Evolutionary conservation across 371 early-diverging fungal species (phyloP), one percentile per base, ranked within the genome.

Genomic region (Circinella minor): DNA sequence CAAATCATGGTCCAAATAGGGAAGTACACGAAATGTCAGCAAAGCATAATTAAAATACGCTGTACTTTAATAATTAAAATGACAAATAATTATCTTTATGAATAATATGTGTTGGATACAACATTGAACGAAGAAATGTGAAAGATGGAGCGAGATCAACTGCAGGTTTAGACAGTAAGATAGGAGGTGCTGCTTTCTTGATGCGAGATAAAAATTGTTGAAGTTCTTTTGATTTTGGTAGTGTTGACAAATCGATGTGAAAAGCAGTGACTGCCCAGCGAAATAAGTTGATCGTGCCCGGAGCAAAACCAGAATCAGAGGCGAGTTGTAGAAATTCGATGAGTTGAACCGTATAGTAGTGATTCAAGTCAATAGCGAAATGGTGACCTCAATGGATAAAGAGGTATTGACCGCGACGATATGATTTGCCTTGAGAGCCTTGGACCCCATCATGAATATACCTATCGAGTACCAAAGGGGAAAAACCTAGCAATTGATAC

Each of bases 141-240:
- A 61, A 43, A 20, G 59, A 59, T 4, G 60, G 61, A 13, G 61
- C 13, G 36, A 67, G 17, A 43, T 67, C 61, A 15, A 67, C 34
- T 3, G 39, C 13, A 5, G 57, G 34, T 8, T 57, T 3, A 18
- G 36, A n/a, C 18, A 43, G 11, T 14, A 7, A 20, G 0, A 18
- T 8, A 15, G 39, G 66, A 38, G 66, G 66, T 13, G 66, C 66
- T 43, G 11, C 43, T 18, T 34, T 11, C 20, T 43, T 37, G 43
- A 62, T 13, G 6, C 18, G 37, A 46, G 8, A 4, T 4, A 62
- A 4, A 36, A 9, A 38, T 4, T 11, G 5, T 8, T 5, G 39
- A 14, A 62, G 27, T 17, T 18, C 36, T 4, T 14, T 11, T 9
- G 37, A 11, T 10, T 4, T 15, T 8, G 39, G 4, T 10, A 62